Evolutionary conservation across 495 filamentous ascomycete species (phyloP), one percentile per base, ranked within the genome.

Genomic region (Aspergillus ellipticus): DNA sequence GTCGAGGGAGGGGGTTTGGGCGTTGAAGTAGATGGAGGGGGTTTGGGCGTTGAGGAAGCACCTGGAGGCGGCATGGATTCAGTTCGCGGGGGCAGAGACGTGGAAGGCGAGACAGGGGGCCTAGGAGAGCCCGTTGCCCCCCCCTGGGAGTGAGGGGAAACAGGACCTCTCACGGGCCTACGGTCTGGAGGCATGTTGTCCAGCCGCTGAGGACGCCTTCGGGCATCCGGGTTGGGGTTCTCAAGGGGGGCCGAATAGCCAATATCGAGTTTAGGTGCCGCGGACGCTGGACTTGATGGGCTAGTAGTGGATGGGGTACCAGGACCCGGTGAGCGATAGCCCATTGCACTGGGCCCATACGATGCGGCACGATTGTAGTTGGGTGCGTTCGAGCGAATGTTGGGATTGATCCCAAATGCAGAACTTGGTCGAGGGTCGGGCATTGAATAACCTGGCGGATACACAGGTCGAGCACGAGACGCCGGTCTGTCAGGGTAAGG

Each of bases 371-470:
- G 70, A 46, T 66, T 62, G 49, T 66, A 64, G 29, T 58, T 59
- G 57, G 68, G 66, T 43, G 69, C 74, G 56, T 75, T 75, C n/a
- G 78, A 66, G 43, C 80, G 78, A 47, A 79, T 68, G 55, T 73
- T 76, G 16, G 70, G 77, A 46, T 76, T 82, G 62, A 89, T 85
- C 15, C 85, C 84, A 66, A 87, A 87, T 11, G 87, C 84, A 55
- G 85, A 88, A 48, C 74, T 78, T 10, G 86, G 84, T 1, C 87
- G 80, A 57, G 66, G 62, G 39, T 75, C 73, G n/a, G 72, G 63
- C 62, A 71, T 68, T 31, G 65, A 62, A 56, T 74, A 73, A 31
- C 82, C 73, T 3, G 86, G 85, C 67, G 92, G 91, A 28, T 86
- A 89, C 20, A 82, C 82, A 26, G 81, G 74, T 17, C 85, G 84